Evolutionary conservation across 2,329 filamentous ascomycete genomes (phyloP), one percentile per base, ranked within the genome.

Genomic region (Claviceps sp.): DNA sequence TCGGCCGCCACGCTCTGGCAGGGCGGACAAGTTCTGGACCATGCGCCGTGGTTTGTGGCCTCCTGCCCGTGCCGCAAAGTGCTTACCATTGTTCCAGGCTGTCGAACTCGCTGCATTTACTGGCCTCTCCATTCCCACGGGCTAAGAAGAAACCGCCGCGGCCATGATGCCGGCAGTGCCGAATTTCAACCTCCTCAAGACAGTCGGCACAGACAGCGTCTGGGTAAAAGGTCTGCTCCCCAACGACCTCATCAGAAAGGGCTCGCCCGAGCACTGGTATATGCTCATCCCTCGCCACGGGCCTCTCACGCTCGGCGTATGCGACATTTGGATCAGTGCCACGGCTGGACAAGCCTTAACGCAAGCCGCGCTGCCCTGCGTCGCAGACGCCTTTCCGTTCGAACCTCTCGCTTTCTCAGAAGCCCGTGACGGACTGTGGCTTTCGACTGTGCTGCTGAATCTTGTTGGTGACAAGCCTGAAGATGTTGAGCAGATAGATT

Each of bases 401-500:
- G 48, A 54, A 3, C 20, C 54, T 5, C 50, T 51, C 40, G 22
- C 37, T 11, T 26, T 7, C 6, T 26, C 24, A 26, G 20, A 41
- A 34, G n/a, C 42, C 5, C 47, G 47, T 73, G 5, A 63, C 89
- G 48, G 64, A 6, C 80, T 80, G 58, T 89, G 85, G 86, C 88
- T 87, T 62, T 85, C 85, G 0, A 93, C 87, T 0, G 67, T 93
- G 1, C 69, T 83, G 24, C 66, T 93, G 61, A 89, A 87, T 62
- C 60, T 94, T 26, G 86, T 30, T 30, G 26, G 26, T 9, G 26
- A 30, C 26, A 30, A 30, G 26, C 8, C 26, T 30, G 26, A 30
- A 30, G 26, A 30, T 8, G 26, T 30, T 9, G 26, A 30, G 26
- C 26, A 30, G 26, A 30, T 30, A 30, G 8, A 30, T 3, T 30